phyloP scores from a whole-genome alignment of 306 rosid species.

The Ormosia emarginata region DNA sequence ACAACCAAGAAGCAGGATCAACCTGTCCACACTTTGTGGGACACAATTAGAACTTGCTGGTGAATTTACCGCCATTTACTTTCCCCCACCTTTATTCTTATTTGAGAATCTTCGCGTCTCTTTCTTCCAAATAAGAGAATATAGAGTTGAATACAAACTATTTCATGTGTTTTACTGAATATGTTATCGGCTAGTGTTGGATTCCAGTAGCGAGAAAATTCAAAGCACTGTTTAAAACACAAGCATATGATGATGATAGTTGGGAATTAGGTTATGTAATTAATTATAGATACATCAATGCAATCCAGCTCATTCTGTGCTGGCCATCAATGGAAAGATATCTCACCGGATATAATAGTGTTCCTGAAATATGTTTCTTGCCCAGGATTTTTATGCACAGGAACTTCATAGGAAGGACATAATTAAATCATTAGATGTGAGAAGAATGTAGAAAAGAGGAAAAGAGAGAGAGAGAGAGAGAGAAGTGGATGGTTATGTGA shows the following conservation, averaged over 20 bases:
- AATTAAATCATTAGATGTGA: too few species aligned
- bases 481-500: too few species aligned
- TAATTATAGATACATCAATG: background rate
- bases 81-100: background rate
- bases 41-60: background rate
- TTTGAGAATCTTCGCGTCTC: background rate
- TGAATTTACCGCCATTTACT: background rate
- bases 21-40: slow-evolving; percentile 1
- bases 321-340: background rate
- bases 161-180: background rate
- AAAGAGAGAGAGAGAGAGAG: too few species aligned
- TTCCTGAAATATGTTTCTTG: too few species aligned
- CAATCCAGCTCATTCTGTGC: background rate
- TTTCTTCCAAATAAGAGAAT: background rate
- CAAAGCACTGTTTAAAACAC: background rate
- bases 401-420: too few species aligned
- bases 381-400: too few species aligned
- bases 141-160: background rate
- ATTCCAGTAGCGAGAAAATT: too few species aligned
- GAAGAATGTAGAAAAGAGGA: too few species aligned
- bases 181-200: too few species aligned
- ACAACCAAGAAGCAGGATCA: background rate
- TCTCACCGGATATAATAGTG: background rate
- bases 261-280: background rate
- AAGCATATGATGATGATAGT: background rate